These are phyloP conservation scores for Penicillium pancosmium DNA, from an alignment of 495 filamentous ascomycete genomes.

Conservation along the genomic window DNA sequence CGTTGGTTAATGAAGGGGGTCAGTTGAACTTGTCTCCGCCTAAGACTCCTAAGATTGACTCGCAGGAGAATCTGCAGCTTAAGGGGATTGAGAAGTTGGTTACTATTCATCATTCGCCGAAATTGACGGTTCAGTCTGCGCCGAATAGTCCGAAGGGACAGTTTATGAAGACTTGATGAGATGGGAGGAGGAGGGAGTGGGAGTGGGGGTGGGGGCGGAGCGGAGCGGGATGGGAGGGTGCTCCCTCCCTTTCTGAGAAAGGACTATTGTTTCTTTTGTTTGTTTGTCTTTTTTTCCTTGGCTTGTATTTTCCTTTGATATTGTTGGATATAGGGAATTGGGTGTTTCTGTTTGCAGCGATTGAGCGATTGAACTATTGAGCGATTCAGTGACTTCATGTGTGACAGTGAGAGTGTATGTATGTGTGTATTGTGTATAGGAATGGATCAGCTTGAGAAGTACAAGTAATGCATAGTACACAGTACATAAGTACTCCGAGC, in stretches of 20 bases:
- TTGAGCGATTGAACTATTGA: neutral
- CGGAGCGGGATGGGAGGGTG: neutral
- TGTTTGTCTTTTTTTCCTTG: neutral
- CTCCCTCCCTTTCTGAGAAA: neutral
- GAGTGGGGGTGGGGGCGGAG: neutral
- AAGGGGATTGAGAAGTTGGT: slow-evolving; percentile 13
- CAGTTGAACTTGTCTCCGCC: slow-evolving; percentile 11
- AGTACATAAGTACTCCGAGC: neutral
- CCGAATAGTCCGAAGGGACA: slow-evolving; percentile 26
- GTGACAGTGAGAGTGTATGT: neutral
- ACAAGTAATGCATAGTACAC: neutral
- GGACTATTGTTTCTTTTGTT: neutral
- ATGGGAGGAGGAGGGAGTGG: neutral
- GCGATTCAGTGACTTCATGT: neutral
- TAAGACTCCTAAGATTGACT: slow-evolving; percentile 20
- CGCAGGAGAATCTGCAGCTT: slow-evolving; percentile 11
- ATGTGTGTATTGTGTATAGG: neutral
- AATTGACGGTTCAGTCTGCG: slow-evolving; percentile 23
- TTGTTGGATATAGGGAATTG: slow-evolving; percentile 6
- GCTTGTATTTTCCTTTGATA: neutral
- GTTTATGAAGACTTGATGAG: slow-evolving; percentile 7
- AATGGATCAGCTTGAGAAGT: neutral
- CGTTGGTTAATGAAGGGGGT: slow-evolving; percentile 25
- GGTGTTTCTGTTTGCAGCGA: slow-evolving; percentile 6
- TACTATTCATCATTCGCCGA: slow-evolving; percentile 1